Percentiles rank a stretch among this genome's conserved stretches.
phyloP scores from a whole-genome alignment of 2,329 filamentous ascomycete genomes.

The Aspergillus sp. region DNA sequence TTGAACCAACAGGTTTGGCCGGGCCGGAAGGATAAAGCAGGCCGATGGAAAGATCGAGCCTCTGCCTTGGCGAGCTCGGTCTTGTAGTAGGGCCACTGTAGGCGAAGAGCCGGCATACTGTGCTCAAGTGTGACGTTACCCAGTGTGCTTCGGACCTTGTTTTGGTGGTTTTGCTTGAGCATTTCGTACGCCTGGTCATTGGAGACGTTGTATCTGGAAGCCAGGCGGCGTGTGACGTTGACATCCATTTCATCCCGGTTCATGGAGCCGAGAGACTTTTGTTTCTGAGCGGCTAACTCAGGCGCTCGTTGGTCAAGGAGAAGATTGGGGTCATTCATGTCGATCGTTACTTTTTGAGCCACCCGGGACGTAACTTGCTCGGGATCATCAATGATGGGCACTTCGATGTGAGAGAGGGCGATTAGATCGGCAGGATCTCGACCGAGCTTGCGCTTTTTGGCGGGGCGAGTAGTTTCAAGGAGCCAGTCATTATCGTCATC shows the following conservation, averaged over 20 bases:
- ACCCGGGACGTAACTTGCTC: slow-evolving; percentile 69
- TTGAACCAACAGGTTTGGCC: slow-evolving; percentile 71
- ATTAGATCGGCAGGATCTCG: slow-evolving; percentile 46
- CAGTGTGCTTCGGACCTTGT: slow-evolving; percentile 89
- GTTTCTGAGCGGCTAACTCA: slow-evolving; percentile 58
- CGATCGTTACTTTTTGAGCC: slow-evolving; percentile 76
- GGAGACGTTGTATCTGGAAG: slow-evolving; percentile 87
- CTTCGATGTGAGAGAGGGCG: slow-evolving; percentile 57
- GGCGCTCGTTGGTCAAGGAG: slow-evolving; percentile 75
- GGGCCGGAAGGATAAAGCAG: slow-evolving; percentile 69
- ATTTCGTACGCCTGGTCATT: slow-evolving; percentile 96
- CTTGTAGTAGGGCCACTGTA: slow-evolving; percentile 96
- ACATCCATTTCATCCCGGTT: slow-evolving; percentile 62
- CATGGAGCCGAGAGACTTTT: slow-evolving; percentile 35
- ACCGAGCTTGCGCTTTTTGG: slow-evolving; percentile 66
- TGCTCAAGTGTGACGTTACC: slow-evolving; percentile 93
- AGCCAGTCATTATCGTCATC: slow-evolving; percentile 59
- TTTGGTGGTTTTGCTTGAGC: slow-evolving; percentile 94
- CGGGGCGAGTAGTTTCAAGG: slow-evolving; percentile 49
- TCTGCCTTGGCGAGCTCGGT: slow-evolving; percentile 72
- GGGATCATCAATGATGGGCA: slow-evolving; percentile 78
- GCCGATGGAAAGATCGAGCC: slow-evolving; percentile 81
- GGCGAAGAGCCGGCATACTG: slow-evolving; percentile 82
- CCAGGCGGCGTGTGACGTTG: slow-evolving; percentile 69
- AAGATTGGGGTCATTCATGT: slow-evolving; percentile 84